These are phyloP conservation scores for Rhizopogon vesiculosus DNA, from an alignment of 768 basidiomycete genomes.

Conservation along the genomic window DNA sequence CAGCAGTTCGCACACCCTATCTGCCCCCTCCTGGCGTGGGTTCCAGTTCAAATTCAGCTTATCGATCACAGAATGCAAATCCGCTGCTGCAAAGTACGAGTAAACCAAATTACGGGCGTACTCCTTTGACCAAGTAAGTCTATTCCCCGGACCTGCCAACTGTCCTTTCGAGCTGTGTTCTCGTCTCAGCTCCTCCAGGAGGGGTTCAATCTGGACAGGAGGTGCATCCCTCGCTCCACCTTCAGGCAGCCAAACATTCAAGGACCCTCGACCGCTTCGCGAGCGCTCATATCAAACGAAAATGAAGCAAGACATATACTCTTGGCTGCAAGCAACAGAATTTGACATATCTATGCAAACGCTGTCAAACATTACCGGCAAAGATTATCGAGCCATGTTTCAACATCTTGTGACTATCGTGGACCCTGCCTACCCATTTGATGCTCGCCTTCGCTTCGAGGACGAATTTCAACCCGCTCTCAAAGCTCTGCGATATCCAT, in stretches of 20 bases:
- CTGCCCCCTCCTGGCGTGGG: constrained; percentile 28
- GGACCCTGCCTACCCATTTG: constrained; percentile 65
- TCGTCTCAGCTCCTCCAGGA: constrained; percentile 54
- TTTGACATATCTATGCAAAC: constrained; percentile 67
- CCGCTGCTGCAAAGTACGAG: constrained; percentile 65
- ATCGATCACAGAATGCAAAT: constrained; percentile 65
- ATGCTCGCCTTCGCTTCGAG: constrained; percentile 56
- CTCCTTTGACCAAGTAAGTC: constrained; percentile 64
- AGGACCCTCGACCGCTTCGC: constrained; percentile 76
- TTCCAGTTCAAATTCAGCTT: constrained; percentile 49
- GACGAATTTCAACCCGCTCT: constrained; percentile 80
- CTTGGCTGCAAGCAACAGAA: constrained; percentile 61
- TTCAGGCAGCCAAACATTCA: constrained; percentile 51
- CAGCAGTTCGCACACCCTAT: constrained; percentile 58
- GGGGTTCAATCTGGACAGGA: constrained; percentile 72
- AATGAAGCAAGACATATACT: constrained; percentile 73
- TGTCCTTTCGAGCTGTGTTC: constrained; percentile 5
- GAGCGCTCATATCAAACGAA: constrained; percentile 68
- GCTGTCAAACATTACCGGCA: constrained; percentile 73
- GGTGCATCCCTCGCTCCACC: constrained; percentile 39
- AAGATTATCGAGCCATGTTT: constrained; percentile 85
- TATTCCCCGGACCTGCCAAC: constrained; percentile 1
- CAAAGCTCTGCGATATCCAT: constrained; percentile 79
- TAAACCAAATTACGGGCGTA: constrained; percentile 64
- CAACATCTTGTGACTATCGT: constrained; percentile 67